Evolutionary conservation across 768 basidiomycete genomes (phyloP).

Genomic region (Pholiota molesta): DNA sequence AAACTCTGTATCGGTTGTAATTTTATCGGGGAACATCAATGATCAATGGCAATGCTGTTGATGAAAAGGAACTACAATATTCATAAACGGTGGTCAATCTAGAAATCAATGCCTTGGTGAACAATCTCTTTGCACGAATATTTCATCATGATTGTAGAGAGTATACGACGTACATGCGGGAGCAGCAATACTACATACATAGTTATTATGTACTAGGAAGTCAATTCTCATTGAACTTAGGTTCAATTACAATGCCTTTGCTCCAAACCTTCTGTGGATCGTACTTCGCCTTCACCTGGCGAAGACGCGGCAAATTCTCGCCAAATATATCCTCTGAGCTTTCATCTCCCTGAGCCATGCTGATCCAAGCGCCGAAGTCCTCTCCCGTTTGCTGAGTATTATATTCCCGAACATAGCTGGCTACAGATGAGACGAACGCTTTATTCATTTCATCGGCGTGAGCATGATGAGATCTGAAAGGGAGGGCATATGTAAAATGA

Average conservation of each 20-base stretch:
- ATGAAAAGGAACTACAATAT: not conserved
- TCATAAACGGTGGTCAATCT: not conserved
- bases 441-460: slow-evolving; percentile 3
- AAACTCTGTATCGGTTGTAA: slow-evolving; percentile 3
- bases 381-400: slow-evolving; percentile 1
- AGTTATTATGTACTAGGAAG: not conserved
- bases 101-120: not conserved
- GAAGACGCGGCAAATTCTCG: not conserved
- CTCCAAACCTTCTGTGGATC: slow-evolving; percentile 3
- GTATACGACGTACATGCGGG: too few relatives aligned
- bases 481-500: not conserved
- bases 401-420: slow-evolving; percentile 1
- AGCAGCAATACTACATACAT: too few relatives aligned
- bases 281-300: not conserved
- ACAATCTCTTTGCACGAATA: not conserved
- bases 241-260: slow-evolving; percentile 7
- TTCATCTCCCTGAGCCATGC: not conserved
- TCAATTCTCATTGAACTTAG: not conserved
- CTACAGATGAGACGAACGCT: slow-evolving; percentile 3
- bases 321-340: slow-evolving; percentile 1
- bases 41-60: too few relatives aligned
- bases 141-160: too few relatives aligned
- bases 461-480: not conserved
- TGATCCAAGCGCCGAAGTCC: slow-evolving; percentile 6
- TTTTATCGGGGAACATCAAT: not conserved